phyloP scores from a whole-genome alignment of 441 rosid genomes.

The Jatropha podagrica region DNA sequence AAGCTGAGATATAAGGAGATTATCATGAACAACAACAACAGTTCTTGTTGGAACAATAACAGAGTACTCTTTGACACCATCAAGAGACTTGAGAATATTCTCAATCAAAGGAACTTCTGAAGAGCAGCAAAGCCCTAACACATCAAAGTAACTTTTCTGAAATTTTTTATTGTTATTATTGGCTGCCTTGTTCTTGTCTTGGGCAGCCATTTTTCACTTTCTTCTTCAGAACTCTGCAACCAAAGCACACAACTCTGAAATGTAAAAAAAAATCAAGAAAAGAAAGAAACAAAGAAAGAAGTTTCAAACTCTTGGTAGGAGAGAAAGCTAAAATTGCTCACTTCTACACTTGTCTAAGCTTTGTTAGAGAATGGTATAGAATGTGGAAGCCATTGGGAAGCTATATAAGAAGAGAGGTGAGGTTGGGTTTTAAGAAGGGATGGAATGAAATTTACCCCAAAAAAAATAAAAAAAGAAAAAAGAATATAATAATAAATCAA shows the following conservation, averaged over 20 bases:
- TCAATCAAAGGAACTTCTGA: slow-evolving; percentile 83
- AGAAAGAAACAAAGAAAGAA: no score
- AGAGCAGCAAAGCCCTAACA: slow-evolving; percentile 82
- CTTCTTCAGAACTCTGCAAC: not conserved
- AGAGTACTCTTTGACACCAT: slow-evolving; percentile 64
- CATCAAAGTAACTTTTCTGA: slow-evolving; percentile 86
- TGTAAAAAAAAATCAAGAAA: no score
- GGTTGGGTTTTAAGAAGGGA: not conserved
- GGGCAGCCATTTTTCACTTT: slow-evolving; percentile 19
- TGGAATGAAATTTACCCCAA: not conserved
- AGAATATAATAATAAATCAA: not conserved
- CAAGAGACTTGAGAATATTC: slow-evolving; percentile 53
- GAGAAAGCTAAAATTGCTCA: no score
- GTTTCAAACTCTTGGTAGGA: no score
- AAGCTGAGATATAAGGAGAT: slow-evolving; percentile 53
- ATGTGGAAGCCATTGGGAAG: not conserved
- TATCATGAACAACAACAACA: slow-evolving; percentile 80
- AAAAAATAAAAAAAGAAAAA: no score
- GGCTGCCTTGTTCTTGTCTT: slow-evolving; percentile 15
- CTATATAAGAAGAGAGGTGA: not conserved
- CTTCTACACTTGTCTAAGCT: no score
- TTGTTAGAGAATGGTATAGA: not conserved
- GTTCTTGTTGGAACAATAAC: slow-evolving; percentile 82
- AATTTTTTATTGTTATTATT: slow-evolving; percentile 24
- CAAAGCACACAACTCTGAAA: not conserved